Conservation (phyloP, 1,139 yeast genomes). For the Kurtzmaniella quercitrusa region DNA sequence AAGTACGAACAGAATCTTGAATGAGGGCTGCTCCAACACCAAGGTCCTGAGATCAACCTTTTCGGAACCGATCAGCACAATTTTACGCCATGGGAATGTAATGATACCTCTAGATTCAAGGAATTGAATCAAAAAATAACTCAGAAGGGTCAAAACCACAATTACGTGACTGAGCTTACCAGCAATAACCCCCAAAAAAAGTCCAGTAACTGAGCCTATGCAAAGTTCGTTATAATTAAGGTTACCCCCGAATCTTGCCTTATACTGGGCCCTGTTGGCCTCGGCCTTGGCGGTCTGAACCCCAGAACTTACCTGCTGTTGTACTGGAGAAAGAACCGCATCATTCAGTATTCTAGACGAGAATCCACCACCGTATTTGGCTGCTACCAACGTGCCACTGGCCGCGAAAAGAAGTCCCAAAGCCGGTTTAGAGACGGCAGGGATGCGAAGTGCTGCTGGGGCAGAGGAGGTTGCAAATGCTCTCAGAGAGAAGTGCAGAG, state of each 20-base stretch:
- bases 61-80: conserved; percentile 42
- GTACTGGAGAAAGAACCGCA: conserved; percentile 4
- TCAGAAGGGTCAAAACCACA: conserved; percentile 47
- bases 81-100: conserved; percentile 43
- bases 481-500: not conserved
- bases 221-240: conserved; percentile 64
- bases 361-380: conserved; percentile 1
- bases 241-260: conserved; percentile 29
- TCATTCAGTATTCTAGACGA: conserved; percentile 8
- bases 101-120: conserved; percentile 57
- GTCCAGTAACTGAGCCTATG: conserved; percentile 64
- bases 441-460: not conserved
- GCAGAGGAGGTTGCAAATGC: not conserved
- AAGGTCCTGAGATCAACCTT: conserved; percentile 47
- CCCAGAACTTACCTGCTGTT: not conserved
- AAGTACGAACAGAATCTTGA: conserved; percentile 55
- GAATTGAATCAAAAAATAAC: conserved; percentile 53
- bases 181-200: conserved; percentile 55
- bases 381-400: conserved; percentile 4
- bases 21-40: conserved; percentile 59
- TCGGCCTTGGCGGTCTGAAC: conserved; percentile 1
- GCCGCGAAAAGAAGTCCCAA: conserved; percentile 5
- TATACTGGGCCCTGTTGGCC: not conserved
- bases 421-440: not conserved
- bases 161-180: conserved; percentile 64